Percentiles rank a stretch among this genome's conserved stretches.
Evolutionary conservation across 257 asterid genomes (phyloP).

Genomic region (Capsicum rhomboideum): DNA sequence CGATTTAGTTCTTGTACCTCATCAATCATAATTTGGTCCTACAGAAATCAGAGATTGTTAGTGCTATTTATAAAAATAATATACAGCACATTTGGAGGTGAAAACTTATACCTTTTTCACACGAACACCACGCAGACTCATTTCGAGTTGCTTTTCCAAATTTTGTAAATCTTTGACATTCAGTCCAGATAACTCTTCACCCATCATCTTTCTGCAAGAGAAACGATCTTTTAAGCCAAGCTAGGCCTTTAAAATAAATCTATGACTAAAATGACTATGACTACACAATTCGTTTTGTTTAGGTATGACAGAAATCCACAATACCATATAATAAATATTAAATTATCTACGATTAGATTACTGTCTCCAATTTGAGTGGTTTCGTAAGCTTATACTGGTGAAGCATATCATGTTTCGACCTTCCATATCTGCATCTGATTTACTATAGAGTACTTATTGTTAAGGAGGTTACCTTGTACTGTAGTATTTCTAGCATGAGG

Average conservation of each 20-base stretch:
- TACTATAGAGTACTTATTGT: not conserved
- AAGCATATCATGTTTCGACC: not conserved
- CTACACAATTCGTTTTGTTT: not conserved
- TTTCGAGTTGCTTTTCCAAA: conserved; percentile 62
- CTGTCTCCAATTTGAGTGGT: not conserved
- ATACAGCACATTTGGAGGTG: not conserved
- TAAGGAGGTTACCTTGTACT: not conserved
- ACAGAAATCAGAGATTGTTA: conserved; percentile 12
- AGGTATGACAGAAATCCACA: not conserved
- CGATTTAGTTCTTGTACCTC: conserved; percentile 50
- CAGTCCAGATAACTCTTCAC: conserved; percentile 61
- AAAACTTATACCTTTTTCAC: conserved; percentile 41
- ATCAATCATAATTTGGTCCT: conserved; percentile 51
- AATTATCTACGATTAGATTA: not conserved
- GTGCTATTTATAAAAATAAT: not conserved
- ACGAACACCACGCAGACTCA: conserved; percentile 47
- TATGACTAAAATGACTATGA: not conserved
- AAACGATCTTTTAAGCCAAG: not conserved
- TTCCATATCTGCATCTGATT: not conserved
- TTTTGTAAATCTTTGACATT: conserved; percentile 44
- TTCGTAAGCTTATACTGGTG: not conserved
- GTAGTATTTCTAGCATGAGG: not conserved
- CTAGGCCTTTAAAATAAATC: not conserved
- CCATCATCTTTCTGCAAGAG: conserved; percentile 48
- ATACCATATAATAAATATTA: not conserved